A percentile compares a stretch with the other conserved stretches of the same genome.
phyloP scores from a whole-genome alignment of 169 alveolate genomes.

The Plasmodium ovale region DNA sequence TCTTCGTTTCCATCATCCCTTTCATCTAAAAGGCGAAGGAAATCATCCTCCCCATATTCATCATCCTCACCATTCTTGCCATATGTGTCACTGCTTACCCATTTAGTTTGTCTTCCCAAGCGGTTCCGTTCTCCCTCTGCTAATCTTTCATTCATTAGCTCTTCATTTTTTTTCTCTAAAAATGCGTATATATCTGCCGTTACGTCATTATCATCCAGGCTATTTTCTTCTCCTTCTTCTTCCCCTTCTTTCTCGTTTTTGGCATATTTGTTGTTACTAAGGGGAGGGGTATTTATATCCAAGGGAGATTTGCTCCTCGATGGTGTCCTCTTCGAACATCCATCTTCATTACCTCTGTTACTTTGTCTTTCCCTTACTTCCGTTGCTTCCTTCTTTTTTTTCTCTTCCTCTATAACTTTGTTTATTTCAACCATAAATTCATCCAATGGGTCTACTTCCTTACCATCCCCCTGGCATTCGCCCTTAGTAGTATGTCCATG shows the following conservation, averaged over 20 bases:
- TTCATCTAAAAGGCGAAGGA: constrained; percentile 5
- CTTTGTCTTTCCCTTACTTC: background rate
- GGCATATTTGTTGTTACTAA: background rate
- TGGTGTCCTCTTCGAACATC: background rate
- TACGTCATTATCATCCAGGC: constrained; percentile 72
- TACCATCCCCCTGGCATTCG: background rate
- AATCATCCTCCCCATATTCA: background rate
- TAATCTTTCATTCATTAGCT: constrained; percentile 8
- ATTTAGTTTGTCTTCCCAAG: background rate
- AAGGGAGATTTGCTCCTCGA: background rate
- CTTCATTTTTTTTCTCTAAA: constrained; percentile 51
- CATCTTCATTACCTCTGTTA: background rate
- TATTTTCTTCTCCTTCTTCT: constrained; percentile 8
- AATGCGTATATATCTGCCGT: constrained; percentile 74
- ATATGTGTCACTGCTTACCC: background rate
- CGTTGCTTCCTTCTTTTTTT: constrained; percentile 8
- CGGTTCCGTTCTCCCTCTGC: background rate
- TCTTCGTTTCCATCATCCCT: constrained; percentile 10
- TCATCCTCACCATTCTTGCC: background rate
- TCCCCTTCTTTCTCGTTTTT: background rate
- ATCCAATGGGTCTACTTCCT: constrained; percentile 63
- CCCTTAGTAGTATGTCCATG: background rate
- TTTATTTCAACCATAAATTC: constrained; percentile 75
- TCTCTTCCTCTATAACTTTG: constrained; percentile 69
- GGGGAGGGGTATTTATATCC: background rate